Conservation (phyloP, 192 early-diverging fungal genomes). For the Coemansia sp. region DNA sequence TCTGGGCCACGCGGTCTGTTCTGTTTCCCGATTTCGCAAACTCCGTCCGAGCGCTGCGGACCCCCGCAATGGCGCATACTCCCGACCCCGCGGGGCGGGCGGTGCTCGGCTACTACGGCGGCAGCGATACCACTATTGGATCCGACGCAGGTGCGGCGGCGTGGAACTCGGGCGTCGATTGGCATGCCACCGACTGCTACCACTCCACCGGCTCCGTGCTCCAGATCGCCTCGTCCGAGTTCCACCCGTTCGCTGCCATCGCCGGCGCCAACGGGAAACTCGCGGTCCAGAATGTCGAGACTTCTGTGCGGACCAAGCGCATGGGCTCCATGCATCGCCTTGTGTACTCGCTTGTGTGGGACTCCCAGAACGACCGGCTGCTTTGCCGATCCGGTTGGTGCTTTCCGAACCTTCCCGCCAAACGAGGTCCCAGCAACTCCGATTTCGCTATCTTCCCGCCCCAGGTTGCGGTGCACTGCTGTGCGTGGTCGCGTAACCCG, state of each 20-base stretch:
- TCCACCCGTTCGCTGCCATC: constrained; percentile 28
- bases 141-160: background rate
- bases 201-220: constrained; percentile 2
- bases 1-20: constrained; percentile 17
- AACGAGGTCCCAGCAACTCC: background rate
- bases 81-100: background rate
- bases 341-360: constrained; percentile 17
- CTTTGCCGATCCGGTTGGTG: background rate
- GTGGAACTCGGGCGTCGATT: background rate
- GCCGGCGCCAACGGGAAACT: constrained; percentile 17
- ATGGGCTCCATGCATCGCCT: constrained; percentile 10
- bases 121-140: no score
- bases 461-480: constrained; percentile 25
- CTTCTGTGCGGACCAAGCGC: background rate
- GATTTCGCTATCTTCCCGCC: constrained; percentile 15
- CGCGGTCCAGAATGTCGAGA: constrained; percentile 16
- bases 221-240: constrained; percentile 11
- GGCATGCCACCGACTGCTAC: background rate
- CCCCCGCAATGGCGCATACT: background rate
- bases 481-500: constrained; percentile 44
- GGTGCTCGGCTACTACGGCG: background rate
- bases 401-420: background rate
- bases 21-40: constrained; percentile 27
- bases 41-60: constrained; percentile 16
- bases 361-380: background rate